Conservation (phyloP, 495 filamentous ascomycete genomes). For the Opeltia flavorubescens region DNA sequence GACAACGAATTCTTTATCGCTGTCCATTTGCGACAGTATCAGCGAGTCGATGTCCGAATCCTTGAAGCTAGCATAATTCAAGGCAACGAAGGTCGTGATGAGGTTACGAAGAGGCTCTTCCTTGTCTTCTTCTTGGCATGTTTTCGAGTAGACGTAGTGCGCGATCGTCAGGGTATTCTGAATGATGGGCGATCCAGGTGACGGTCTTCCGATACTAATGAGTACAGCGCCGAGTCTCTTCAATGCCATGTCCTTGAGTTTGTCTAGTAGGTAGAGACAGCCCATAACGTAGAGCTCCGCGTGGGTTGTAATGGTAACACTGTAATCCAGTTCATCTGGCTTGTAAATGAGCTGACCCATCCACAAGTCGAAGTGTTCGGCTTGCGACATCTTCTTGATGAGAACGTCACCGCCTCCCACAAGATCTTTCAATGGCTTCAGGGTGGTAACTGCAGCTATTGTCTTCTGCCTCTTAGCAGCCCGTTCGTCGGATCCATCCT, state of each 20-base stretch:
- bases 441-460: too few relatives aligned
- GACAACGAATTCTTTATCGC: neutral
- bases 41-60: neutral
- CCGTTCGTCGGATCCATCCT: neutral
- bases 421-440: neutral
- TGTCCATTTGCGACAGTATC: neutral
- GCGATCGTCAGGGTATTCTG: neutral
- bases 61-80: neutral
- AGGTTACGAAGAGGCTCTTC: neutral
- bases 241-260: neutral
- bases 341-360: neutral
- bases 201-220: neutral
- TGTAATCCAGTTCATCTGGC: neutral
- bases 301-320: neutral
- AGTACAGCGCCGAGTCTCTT: neutral
- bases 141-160: neutral
- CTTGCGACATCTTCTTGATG: neutral
- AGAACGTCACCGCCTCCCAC: neutral
- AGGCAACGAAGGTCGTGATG: neutral
- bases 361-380: neutral
- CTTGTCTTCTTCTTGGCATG: neutral
- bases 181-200: neutral
- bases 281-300: slow-evolving; percentile 3
- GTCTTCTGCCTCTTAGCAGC: neutral
- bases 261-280: slow-evolving; percentile 1